phyloP scores from a whole-genome alignment of 306 rosid species.

The Carpinus fangiana region DNA sequence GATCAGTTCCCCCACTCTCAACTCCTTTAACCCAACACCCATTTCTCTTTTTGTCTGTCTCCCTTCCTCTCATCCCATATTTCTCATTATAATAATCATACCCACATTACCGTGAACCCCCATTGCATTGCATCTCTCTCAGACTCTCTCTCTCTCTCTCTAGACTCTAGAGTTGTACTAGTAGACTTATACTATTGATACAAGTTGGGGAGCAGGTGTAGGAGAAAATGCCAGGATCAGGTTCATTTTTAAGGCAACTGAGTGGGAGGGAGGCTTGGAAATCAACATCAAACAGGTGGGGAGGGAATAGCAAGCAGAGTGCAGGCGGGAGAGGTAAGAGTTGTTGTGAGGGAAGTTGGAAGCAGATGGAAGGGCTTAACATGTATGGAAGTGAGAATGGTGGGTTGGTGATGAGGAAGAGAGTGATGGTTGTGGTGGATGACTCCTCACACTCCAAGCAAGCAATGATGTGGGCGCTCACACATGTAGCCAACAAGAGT shows the following conservation, averaged over 20 bases:
- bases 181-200: conserved; percentile 3
- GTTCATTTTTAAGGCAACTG: conserved; percentile 60
- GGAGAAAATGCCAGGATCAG: conserved; percentile 50
- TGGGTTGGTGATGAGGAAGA: conserved; percentile 58
- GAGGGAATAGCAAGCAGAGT: conserved; percentile 33
- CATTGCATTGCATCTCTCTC: conserved; percentile 26
- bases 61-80: conserved; percentile 6
- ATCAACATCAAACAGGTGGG: conserved; percentile 69
- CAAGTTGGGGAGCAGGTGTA: conserved; percentile 12
- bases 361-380: conserved; percentile 60
- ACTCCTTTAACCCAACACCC: conserved; percentile 4
- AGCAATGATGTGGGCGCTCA: conserved; percentile 96
- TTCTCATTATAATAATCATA: conserved; percentile 17
- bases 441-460: conserved; percentile 68
- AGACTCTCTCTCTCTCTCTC: conserved; percentile 15
- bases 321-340: conserved; percentile 20
- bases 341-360: conserved; percentile 39
- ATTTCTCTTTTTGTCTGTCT: conserved; percentile 8
- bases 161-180: conserved; percentile 17
- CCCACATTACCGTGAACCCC: conserved; percentile 16
- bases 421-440: conserved; percentile 94
- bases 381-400: conserved; percentile 47
- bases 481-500: conserved; percentile 72
- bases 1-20: conserved; percentile 8
- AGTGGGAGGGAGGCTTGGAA: conserved; percentile 66